Percentiles rank a stretch among this genome's conserved stretches.
Conservation (phyloP, 768 basidiomycete species). For the Trametes cingulata region DNA sequence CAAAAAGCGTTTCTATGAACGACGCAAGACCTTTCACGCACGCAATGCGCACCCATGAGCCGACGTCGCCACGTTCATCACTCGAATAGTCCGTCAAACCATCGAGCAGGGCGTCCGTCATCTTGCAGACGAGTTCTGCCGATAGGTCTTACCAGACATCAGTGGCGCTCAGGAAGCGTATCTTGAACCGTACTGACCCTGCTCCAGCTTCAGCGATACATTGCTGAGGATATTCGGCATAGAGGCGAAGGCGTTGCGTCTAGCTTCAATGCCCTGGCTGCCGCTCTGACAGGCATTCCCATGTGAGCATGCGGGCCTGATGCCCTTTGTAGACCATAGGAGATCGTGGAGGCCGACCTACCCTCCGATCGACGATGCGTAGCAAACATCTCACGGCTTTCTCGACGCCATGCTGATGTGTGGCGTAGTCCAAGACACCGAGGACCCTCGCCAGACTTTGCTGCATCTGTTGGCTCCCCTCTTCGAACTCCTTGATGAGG, state of each 20-base stretch:
- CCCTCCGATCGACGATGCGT: conserved; percentile 55
- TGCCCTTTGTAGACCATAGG: conserved; percentile 3
- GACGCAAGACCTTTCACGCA: conserved; percentile 67
- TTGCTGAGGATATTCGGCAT: conserved; percentile 51
- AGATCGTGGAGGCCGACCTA: conserved; percentile 34
- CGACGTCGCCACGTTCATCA: conserved; percentile 95
- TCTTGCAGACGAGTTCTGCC: conserved; percentile 42
- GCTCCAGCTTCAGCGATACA: conserved; percentile 42
- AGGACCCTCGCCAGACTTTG: conserved; percentile 74
- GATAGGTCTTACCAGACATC: conserved; percentile 46
- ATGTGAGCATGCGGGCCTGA: too few species aligned
- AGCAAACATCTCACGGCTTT: conserved; percentile 60
- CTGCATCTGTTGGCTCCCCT: conserved; percentile 55
- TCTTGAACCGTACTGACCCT: conserved; percentile 40
- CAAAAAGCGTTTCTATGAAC: conserved; percentile 53
- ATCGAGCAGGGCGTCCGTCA: conserved; percentile 59
- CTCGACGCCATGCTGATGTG: conserved; percentile 53
- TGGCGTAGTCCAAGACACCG: conserved; percentile 66
- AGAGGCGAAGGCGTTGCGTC: conserved; percentile 54
- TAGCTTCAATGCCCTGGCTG: conserved; percentile 55
- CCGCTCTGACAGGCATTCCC: conserved; percentile 28
- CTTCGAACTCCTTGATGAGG: conserved; percentile 62
- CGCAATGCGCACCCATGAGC: conserved; percentile 89
- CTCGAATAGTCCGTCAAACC: conserved; percentile 89
- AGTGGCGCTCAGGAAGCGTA: background rate